phyloP scores from a whole-genome alignment of 2,329 filamentous ascomycete species.

The Scolecobasidium constrictum region DNA sequence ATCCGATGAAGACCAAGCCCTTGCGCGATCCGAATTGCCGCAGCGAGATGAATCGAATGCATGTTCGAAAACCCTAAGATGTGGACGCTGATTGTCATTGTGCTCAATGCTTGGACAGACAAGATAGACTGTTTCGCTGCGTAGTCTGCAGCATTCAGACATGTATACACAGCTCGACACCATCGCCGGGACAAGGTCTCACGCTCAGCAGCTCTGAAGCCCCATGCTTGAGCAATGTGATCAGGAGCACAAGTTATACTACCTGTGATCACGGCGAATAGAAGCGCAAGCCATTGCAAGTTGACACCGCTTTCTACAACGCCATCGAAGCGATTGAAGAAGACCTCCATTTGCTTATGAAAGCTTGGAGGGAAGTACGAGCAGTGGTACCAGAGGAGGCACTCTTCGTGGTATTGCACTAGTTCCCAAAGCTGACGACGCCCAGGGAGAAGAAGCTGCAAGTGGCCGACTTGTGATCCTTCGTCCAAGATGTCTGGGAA shows the following conservation, averaged over 20 bases:
- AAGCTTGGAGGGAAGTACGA: conserved; percentile 29
- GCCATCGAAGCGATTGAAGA: conserved; percentile 25
- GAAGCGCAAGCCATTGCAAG: conserved; percentile 35
- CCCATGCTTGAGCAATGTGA: conserved; percentile 27
- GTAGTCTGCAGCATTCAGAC: conserved; percentile 36
- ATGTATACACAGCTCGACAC: conserved; percentile 35
- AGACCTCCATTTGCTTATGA: conserved; percentile 25
- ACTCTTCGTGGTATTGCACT: conserved; percentile 28
- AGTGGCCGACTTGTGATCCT: conserved; percentile 16
- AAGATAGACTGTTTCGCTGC: conserved; percentile 30
- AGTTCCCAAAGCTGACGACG: conserved; percentile 18
- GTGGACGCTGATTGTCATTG: conserved; percentile 39
- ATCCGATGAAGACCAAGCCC: conserved; percentile 36
- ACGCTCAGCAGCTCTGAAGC: conserved; percentile 32
- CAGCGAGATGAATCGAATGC: conserved; percentile 34
- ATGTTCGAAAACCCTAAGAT: conserved; percentile 37
- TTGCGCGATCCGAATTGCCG: conserved; percentile 37
- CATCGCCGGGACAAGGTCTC: conserved; percentile 31
- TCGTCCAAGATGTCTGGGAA: neutral
- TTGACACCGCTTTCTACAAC: conserved; percentile 23
- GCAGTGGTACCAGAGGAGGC: conserved; percentile 29
- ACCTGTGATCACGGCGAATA: conserved; percentile 34
- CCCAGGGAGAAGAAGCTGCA: conserved; percentile 27
- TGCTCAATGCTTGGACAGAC: conserved; percentile 36
- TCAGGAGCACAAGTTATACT: conserved; percentile 31